phyloP scores from a whole-genome alignment of 2,329 filamentous ascomycete genomes.

The Epichloe gansuensis region DNA sequence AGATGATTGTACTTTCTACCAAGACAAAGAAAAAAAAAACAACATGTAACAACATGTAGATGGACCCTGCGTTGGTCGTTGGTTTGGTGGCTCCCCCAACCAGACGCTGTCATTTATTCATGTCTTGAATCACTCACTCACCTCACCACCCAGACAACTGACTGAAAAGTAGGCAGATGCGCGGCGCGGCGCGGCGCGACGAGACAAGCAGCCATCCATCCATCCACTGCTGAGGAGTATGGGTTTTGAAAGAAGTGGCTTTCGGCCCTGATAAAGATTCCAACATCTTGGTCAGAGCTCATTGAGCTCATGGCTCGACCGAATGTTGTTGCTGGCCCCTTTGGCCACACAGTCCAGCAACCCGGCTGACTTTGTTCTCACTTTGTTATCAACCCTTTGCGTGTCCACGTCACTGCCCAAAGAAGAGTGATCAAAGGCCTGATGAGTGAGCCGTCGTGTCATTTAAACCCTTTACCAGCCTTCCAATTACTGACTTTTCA shows the following conservation, averaged over 20 bases:
- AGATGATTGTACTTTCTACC: too few species aligned
- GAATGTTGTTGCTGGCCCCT: neutral
- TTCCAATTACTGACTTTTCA: neutral
- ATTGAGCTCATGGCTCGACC: neutral
- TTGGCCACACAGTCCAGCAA: neutral
- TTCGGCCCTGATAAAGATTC: too few species aligned
- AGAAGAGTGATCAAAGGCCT: neutral
- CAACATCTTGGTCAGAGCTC: neutral
- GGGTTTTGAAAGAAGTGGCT: too few species aligned
- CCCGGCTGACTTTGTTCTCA: constrained; percentile 4
- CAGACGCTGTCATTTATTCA: too few species aligned
- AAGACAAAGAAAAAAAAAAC: too few species aligned
- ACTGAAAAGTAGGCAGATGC: neutral
- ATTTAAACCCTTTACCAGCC: neutral
- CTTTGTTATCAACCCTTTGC: constrained; percentile 1
- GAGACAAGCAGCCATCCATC: neutral
- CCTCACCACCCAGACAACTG: neutral
- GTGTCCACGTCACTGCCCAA: neutral
- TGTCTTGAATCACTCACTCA: too few species aligned
- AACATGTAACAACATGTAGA: too few species aligned
- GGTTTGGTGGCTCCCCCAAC: too few species aligned
- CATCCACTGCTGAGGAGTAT: neutral
- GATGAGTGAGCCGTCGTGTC: neutral
- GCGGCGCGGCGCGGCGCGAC: neutral
- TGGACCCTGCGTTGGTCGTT: too few species aligned